Conservation (phyloP, 805 yeast genomes). For the Candida loeiensis region DNA sequence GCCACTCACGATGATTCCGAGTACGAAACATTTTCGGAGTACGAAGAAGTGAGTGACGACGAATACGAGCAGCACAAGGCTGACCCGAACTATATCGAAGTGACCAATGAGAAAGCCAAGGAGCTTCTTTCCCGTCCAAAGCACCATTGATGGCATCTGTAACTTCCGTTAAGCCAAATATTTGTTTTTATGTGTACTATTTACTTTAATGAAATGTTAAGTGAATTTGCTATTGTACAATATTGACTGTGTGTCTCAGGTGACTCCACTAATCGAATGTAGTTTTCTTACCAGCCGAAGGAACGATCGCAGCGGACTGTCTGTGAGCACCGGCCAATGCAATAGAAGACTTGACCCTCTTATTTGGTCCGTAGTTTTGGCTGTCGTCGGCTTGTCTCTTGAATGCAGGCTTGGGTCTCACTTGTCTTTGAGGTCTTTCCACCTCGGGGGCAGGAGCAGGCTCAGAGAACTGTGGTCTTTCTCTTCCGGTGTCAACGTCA, state of each 20-base stretch:
- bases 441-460: constrained; percentile 19
- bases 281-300: constrained; percentile 84
- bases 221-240: constrained; percentile 1
- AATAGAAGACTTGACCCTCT: constrained; percentile 69
- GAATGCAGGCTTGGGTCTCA: constrained; percentile 13
- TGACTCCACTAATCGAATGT: constrained; percentile 51
- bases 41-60: constrained; percentile 48
- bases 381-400: constrained; percentile 15
- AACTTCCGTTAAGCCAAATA: too few relatives aligned
- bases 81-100: constrained; percentile 49
- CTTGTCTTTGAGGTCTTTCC: constrained; percentile 13
- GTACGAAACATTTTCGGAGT: constrained; percentile 22
- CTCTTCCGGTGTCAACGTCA: constrained; percentile 10
- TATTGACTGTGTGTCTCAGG: not conserved
- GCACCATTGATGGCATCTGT: constrained; percentile 3
- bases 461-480: constrained; percentile 15
- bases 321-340: constrained; percentile 88
- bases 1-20: constrained; percentile 10
- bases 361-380: constrained; percentile 28
- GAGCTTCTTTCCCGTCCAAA: constrained; percentile 11
- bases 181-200: constrained; percentile 2
- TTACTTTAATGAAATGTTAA: constrained; percentile 1
- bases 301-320: constrained; percentile 83
- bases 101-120: constrained; percentile 15
- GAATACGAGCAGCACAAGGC: constrained; percentile 44